Conservation (phyloP, 306 rosid species). For the Casuarina equisetifolia region DNA sequence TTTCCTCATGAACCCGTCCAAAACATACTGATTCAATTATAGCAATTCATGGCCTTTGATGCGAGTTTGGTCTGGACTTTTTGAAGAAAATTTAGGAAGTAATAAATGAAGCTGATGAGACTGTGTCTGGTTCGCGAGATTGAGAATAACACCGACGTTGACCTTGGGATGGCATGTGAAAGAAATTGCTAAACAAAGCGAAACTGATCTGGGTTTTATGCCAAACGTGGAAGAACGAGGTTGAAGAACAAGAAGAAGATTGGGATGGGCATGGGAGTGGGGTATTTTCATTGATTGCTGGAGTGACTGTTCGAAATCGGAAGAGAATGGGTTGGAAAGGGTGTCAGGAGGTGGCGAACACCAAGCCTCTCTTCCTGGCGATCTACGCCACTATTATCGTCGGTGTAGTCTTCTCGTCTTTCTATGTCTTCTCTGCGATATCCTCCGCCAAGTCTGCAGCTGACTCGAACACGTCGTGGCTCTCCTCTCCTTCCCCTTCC, state of each 20-base stretch:
- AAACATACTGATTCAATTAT: too few relatives aligned
- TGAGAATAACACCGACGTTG: not conserved
- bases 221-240: not conserved
- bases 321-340: constrained; percentile 45
- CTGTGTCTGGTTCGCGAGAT: too few relatives aligned
- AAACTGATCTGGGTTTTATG: not conserved
- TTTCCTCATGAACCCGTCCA: too few relatives aligned
- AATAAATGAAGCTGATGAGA: not conserved
- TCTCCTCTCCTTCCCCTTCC: constrained; percentile 33
- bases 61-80: too few relatives aligned
- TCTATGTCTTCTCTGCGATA: constrained; percentile 71
- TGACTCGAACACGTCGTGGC: constrained; percentile 36
- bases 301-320: not conserved
- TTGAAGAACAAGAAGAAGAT: not conserved
- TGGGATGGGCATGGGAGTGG: not conserved
- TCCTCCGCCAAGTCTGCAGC: constrained; percentile 48
- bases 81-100: too few relatives aligned
- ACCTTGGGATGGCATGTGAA: not conserved
- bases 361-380: constrained; percentile 69
- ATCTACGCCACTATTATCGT: constrained; percentile 57
- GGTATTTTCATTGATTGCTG: not conserved
- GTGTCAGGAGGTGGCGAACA: constrained; percentile 51
- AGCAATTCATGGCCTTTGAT: too few relatives aligned
- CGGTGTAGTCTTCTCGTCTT: constrained; percentile 64
- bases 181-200: not conserved